A percentile compares a stretch with the other conserved stretches of the same genome.
phyloP scores from a whole-genome alignment of 768 basidiomycete genomes.

The Tulasnella sp. region DNA sequence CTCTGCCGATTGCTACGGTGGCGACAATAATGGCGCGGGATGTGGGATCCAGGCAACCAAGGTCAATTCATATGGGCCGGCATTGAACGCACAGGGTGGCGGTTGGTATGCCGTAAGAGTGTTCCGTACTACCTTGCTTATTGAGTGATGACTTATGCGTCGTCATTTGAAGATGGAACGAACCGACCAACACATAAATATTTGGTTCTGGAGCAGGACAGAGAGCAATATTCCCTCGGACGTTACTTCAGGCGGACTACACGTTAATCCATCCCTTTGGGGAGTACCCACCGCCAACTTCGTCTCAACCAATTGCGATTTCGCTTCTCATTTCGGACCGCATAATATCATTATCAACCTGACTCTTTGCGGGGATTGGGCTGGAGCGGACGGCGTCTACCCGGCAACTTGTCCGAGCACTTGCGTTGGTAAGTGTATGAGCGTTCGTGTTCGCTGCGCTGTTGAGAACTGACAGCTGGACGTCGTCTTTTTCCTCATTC shows the following conservation, averaged over 20 bases:
- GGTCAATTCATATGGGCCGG: slow-evolving; percentile 1
- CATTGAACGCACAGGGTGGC: slow-evolving; percentile 23
- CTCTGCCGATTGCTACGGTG: slow-evolving; percentile 13
- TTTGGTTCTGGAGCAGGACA: slow-evolving; percentile 15
- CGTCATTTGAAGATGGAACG: slow-evolving; percentile 21
- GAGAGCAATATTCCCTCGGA: slow-evolving; percentile 17
- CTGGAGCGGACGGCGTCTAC: slow-evolving; percentile 19
- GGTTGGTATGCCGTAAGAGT: slow-evolving; percentile 27
- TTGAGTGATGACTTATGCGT: too few relatives aligned
- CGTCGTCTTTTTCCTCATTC: slow-evolving; percentile 3
- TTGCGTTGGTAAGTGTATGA: slow-evolving; percentile 15
- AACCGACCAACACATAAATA: slow-evolving; percentile 16
- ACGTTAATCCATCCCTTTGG: not conserved
- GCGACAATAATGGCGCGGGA: slow-evolving; percentile 25
- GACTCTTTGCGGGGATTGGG: slow-evolving; percentile 20
- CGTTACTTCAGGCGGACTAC: slow-evolving; percentile 9
- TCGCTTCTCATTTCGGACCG: slow-evolving; percentile 24
- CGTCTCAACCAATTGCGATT: slow-evolving; percentile 27
- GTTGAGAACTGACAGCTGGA: too few relatives aligned
- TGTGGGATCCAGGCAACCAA: slow-evolving; percentile 24
- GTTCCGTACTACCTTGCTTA: too few relatives aligned
- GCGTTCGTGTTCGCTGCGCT: not conserved
- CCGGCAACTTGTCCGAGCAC: slow-evolving; percentile 19
- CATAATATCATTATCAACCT: slow-evolving; percentile 21
- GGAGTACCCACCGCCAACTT: slow-evolving; percentile 17